Base-by-base conservation (phyloP, 2,329 filamentous ascomycete species). In the Didymella lethalis region DNA sequence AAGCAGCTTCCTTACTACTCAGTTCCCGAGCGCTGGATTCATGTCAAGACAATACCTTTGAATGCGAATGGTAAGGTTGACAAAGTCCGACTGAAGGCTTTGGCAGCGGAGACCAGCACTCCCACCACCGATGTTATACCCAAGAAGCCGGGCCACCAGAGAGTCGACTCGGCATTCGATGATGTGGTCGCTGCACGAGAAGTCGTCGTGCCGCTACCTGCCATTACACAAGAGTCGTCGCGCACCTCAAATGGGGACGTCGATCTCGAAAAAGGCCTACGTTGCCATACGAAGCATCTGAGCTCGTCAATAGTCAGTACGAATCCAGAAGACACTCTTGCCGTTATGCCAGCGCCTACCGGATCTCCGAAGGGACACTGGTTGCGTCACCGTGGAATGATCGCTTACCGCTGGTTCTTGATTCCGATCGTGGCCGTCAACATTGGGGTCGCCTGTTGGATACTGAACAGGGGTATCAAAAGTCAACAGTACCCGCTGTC, bases 51-150 rank as follows among this genome's bases (percentile, higher is more conserved):
- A 2, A 77, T 87, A 26, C 83, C 84, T 0, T 75, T 83, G 25
- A 86, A 84, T 0, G 63, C 78, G 2, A 86, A 87, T 59, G 85
- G 85, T 44, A 87, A 87, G 71, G 79, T 85, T 43, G 81, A 87
- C 71, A 86, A 85, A 75, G 75, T 73, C 23, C 71, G 74, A 5
- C 79, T 87, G 3, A 73, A 69, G 7, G 66, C 69, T 10, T 63
- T 81, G 14, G 61, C 63, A 4, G 36, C 51, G 14, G 23, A 52
- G 11, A 4, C 25, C 12, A 55, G 52, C 23, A 20, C 49, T 41
- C 23, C 62, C 45, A 4, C 20, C 25, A n/a, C 50, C n/a, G 23
- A 63, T 16, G 28, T 55, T 36, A 55, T 48, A 12, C 48, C 47
- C 10, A 23, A 36, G 4, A 55, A 52, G 18, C 45, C 48, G n/a